Evolutionary conservation across 768 basidiomycete genomes (phyloP).

Genomic region (Galerina sulciceps): DNA sequence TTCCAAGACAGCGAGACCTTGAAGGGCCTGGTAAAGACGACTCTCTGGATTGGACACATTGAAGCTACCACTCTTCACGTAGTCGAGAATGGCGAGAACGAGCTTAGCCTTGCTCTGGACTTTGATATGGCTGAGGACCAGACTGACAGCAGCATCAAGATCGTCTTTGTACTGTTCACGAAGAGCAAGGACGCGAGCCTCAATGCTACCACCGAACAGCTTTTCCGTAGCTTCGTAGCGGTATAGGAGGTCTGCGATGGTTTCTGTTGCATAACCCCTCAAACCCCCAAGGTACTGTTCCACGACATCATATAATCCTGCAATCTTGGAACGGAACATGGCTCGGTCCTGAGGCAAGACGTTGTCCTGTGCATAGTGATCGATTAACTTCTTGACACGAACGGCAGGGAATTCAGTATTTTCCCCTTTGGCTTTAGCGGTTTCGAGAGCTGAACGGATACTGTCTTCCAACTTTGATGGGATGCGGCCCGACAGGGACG

Average conservation of each 20-base stretch:
- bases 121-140: conserved; percentile 96
- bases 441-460: conserved; percentile 79
- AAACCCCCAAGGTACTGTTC: conserved; percentile 82
- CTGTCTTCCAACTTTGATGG: conserved; percentile 89
- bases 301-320: conserved; percentile 72
- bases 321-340: conserved; percentile 77
- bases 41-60: conserved; percentile 79
- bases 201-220: conserved; percentile 92
- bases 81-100: conserved; percentile 83
- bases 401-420: conserved; percentile 87
- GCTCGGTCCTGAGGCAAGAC: conserved; percentile 80
- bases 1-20: conserved; percentile 84
- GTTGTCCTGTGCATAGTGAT: conserved; percentile 82
- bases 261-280: conserved; percentile 83
- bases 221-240: conserved; percentile 88
- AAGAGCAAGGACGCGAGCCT: conserved; percentile 86
- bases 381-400: conserved; percentile 84
- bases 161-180: conserved; percentile 93
- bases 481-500: conserved; percentile 91
- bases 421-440: conserved; percentile 73
- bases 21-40: conserved; percentile 74
- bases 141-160: conserved; percentile 82
- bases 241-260: conserved; percentile 75
- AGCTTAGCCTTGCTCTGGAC: conserved; percentile 92
- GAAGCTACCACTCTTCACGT: conserved; percentile 81